Percentiles rank a stretch among this genome's conserved stretches.
phyloP scores from a whole-genome alignment of 108 stramenopile species.

The Fragilaria crotonensis region DNA sequence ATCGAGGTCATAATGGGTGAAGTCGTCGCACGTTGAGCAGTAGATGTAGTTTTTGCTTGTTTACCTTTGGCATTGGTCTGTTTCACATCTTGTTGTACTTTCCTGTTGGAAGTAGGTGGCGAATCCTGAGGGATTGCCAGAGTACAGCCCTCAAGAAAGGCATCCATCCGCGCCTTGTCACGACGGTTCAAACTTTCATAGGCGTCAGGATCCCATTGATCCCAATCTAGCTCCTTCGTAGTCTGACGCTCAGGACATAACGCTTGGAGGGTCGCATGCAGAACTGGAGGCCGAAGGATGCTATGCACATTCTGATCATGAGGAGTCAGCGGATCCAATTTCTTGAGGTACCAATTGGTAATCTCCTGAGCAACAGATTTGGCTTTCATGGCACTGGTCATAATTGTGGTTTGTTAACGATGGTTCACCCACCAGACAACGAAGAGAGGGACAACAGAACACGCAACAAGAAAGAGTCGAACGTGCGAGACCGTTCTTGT shows the following conservation, averaged over 20 bases:
- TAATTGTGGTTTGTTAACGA: no score
- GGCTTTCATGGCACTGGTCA: conserved; percentile 39
- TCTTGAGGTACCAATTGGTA: conserved; percentile 51
- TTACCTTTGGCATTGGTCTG: neutral
- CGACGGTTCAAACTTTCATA: conserved; percentile 40
- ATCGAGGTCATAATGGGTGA: neutral
- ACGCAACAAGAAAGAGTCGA: no score
- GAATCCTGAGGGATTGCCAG: conserved; percentile 38
- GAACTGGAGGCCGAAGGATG: conserved; percentile 44
- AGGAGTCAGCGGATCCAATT: conserved; percentile 47
- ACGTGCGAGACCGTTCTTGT: no score
- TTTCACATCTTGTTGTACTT: neutral
- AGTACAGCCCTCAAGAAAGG: conserved; percentile 59
- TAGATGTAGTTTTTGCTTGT: neutral
- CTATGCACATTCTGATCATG: conserved; percentile 50
- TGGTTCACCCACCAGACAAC: no score
- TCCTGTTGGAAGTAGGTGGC: neutral
- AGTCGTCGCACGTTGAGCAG: neutral
- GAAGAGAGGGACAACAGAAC: no score
- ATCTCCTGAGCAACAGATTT: conserved; percentile 42
- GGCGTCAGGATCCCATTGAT: conserved; percentile 6
- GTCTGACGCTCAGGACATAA: conserved; percentile 4
- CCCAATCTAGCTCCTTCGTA: neutral
- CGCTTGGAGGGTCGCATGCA: conserved; percentile 52
- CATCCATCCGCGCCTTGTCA: conserved; percentile 67